A percentile compares a stretch with the other conserved stretches of the same genome.
Conservation (phyloP, 352 stramenopile genomes). For the Globisporangium spiculum region DNA sequence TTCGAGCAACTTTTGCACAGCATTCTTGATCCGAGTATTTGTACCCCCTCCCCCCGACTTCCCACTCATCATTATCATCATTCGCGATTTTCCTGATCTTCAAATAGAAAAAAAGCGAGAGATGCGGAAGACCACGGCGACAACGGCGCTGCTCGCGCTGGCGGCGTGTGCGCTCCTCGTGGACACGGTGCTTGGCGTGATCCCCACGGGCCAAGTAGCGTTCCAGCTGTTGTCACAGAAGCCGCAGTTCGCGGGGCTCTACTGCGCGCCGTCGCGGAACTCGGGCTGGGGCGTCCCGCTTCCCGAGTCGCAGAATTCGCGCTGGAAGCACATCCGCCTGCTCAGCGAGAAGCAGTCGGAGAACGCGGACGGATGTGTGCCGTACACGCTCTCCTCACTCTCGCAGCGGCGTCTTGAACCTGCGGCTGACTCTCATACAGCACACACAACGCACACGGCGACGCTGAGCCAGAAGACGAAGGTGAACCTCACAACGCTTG, state of each 20-base stretch:
- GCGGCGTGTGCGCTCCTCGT: constrained; percentile 8
- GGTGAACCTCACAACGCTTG: constrained; percentile 26
- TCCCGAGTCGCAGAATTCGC: constrained; percentile 42
- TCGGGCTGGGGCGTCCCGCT: constrained; percentile 60
- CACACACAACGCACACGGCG: neutral
- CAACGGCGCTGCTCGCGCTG: constrained; percentile 1
- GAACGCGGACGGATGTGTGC: constrained; percentile 42
- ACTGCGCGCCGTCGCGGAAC: constrained; percentile 48
- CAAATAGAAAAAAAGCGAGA: neutral
- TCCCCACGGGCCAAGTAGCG: constrained; percentile 43
- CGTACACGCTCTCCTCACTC: constrained; percentile 26
- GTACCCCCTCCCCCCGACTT: neutral
- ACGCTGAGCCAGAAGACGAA: neutral
- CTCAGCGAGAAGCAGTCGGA: constrained; percentile 17
- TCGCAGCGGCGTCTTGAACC: constrained; percentile 4
- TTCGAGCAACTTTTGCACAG: neutral
- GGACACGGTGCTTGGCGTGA: constrained; percentile 19
- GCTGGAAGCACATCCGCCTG: constrained; percentile 49
- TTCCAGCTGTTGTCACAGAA: constrained; percentile 34
- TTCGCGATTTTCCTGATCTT: neutral
- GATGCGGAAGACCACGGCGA: neutral
- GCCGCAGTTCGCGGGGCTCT: constrained; percentile 41
- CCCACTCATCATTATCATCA: neutral
- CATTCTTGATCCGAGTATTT: neutral
- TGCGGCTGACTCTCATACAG: neutral